Evolutionary conservation across 306 rosid genomes (phyloP).

Genomic region (Fragaria nilgerrensis): DNA sequence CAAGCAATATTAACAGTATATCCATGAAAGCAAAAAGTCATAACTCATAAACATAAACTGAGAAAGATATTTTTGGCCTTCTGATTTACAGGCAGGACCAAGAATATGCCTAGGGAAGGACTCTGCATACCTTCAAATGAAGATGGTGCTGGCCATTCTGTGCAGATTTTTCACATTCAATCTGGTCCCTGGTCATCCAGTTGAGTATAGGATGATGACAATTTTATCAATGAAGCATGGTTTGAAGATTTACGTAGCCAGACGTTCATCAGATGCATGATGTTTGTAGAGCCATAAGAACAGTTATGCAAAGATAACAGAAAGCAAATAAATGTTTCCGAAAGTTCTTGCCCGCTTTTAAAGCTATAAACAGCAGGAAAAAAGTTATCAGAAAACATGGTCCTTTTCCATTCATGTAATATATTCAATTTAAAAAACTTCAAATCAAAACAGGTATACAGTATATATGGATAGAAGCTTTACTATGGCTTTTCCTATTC

Average conservation of each 20-base stretch:
- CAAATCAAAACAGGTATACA: background rate
- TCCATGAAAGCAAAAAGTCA: background rate
- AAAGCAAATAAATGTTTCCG: slow-evolving; percentile 10
- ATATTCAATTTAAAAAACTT: background rate
- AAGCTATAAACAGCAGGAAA: background rate
- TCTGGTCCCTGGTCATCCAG: slow-evolving; percentile 62
- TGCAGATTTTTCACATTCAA: slow-evolving; percentile 82
- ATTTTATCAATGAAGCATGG: slow-evolving; percentile 89
- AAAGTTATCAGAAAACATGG: background rate
- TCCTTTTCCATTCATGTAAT: background rate
- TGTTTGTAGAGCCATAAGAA: background rate
- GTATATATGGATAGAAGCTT: background rate
- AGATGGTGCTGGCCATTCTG: slow-evolving; percentile 77
- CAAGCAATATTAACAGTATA: background rate
- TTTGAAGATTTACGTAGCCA: slow-evolving; percentile 59
- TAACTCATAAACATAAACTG: background rate
- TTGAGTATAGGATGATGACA: slow-evolving; percentile 88
- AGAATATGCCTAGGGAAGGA: slow-evolving; percentile 93
- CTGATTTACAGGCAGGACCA: slow-evolving; percentile 72
- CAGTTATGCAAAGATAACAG: background rate
- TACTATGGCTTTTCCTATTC: background rate
- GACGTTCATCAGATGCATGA: slow-evolving; percentile 30
- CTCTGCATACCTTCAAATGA: slow-evolving; percentile 95
- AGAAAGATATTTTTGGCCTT: background rate
- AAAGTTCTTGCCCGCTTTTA: background rate